Percentiles rank a stretch among this genome's conserved stretches.
Evolutionary conservation across 148 eudicot species (phyloP).

Genomic region (Heliamphora exappendiculata): DNA sequence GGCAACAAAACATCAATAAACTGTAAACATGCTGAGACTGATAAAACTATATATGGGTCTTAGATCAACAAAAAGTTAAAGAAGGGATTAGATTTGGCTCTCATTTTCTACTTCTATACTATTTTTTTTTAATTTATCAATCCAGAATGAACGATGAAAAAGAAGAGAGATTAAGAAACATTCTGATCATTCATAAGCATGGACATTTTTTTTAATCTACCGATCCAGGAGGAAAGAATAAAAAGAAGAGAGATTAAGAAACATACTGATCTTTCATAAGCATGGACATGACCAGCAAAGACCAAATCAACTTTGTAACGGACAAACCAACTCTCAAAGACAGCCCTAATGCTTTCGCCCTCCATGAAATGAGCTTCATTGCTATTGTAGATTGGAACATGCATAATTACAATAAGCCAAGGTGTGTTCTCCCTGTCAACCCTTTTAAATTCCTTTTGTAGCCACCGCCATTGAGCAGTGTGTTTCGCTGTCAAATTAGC

Average conservation of each 20-base stretch:
- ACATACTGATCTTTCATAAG: slow-evolving; percentile 91
- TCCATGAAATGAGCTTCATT: slow-evolving; percentile 87
- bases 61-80: no score
- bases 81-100: not conserved
- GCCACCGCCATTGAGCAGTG: slow-evolving; percentile 85
- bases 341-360: slow-evolving; percentile 83
- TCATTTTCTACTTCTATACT: not conserved
- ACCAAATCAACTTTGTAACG: slow-evolving; percentile 68
- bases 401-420: slow-evolving; percentile 93
- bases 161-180: slow-evolving; percentile 12
- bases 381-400: slow-evolving; percentile 81
- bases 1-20: no score
- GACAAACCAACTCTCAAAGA: slow-evolving; percentile 76
- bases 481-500: slow-evolving; percentile 56
- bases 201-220: slow-evolving; percentile 15
- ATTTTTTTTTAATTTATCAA: not conserved
- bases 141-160: not conserved
- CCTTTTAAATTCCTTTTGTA: slow-evolving; percentile 43
- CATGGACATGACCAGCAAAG: slow-evolving; percentile 94
- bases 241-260: not conserved
- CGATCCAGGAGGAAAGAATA: not conserved
- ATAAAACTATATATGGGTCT: no score
- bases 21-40: no score
- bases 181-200: slow-evolving; percentile 96
- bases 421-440: slow-evolving; percentile 91